These are phyloP conservation scores for Venustampulla echinocandica DNA, from an alignment of 495 filamentous ascomycete species.

Conservation along the genomic window DNA sequence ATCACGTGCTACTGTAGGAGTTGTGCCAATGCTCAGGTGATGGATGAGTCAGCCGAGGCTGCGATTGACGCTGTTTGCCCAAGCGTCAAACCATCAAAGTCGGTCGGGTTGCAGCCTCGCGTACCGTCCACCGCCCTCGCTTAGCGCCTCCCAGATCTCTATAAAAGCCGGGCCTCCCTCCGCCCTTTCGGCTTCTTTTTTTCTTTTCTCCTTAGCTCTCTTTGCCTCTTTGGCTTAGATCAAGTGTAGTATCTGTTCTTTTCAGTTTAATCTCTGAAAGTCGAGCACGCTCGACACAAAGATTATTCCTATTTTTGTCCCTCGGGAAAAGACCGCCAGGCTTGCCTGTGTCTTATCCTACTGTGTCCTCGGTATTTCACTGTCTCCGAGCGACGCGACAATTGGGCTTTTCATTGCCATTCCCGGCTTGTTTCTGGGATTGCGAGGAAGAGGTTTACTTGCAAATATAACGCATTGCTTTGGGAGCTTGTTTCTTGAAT, in stretches of 20 bases:
- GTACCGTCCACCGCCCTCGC: no score
- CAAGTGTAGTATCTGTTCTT: constrained; percentile 99
- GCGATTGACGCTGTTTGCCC: no score
- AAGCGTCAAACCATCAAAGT: no score
- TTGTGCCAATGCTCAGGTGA: no score
- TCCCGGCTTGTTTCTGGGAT: constrained; percentile 42
- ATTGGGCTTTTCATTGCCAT: constrained; percentile 42
- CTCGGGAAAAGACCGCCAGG: constrained; percentile 55
- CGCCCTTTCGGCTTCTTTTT: neutral
- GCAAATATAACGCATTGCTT: no score
- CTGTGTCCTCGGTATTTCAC: constrained; percentile 86
- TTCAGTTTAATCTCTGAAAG: constrained; percentile 87
- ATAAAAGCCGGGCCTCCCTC: no score
- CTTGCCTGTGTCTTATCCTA: constrained; percentile 69
- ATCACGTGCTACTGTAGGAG: no score
- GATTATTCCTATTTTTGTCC: constrained; percentile 79
- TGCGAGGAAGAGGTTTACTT: constrained; percentile 69
- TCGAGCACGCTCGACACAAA: constrained; percentile 58
- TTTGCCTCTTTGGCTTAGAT: constrained; percentile 65
- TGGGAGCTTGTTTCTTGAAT: no score
- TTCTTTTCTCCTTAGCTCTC: constrained; percentile 11
- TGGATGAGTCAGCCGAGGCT: no score
- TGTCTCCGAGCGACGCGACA: constrained; percentile 80
- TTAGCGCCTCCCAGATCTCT: no score
- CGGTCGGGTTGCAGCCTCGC: no score